Percentiles rank a stretch among this genome's conserved stretches.
Evolutionary conservation across 2,329 filamentous ascomycete genomes (phyloP).

Genomic region (Epichloe scottii): DNA sequence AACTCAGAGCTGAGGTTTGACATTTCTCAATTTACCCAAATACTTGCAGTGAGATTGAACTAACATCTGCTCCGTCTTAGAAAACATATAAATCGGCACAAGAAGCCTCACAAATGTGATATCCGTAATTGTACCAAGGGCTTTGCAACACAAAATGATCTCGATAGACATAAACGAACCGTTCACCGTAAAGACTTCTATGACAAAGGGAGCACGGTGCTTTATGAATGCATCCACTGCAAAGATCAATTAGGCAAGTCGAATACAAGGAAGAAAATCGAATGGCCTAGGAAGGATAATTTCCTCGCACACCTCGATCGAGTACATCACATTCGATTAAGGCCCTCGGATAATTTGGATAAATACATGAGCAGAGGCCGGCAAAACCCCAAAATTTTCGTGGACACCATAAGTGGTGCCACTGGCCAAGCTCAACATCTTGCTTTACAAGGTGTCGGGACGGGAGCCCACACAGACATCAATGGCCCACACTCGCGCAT

Average conservation of each 20-base stretch:
- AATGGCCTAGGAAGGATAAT: conserved; percentile 75
- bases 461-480: background rate
- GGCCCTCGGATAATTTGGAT: conserved; percentile 26
- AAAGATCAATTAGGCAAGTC: conserved; percentile 9
- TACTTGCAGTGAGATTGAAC: background rate
- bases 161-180: conserved; percentile 64
- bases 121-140: conserved; percentile 48
- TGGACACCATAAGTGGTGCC: background rate
- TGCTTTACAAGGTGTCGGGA: conserved; percentile 7
- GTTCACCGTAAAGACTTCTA: conserved; percentile 45
- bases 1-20: conserved; percentile 7
- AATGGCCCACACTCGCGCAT: background rate
- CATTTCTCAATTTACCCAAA: background rate
- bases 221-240: conserved; percentile 9
- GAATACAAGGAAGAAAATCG: conserved; percentile 33
- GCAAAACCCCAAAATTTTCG: conserved; percentile 8
- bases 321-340: conserved; percentile 41
- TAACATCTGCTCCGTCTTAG: conserved; percentile 28
- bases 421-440: background rate
- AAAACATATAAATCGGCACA: conserved; percentile 63
- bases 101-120: conserved; percentile 52
- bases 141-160: conserved; percentile 71
- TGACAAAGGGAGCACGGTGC: conserved; percentile 6
- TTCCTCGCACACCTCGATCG: conserved; percentile 67
- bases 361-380: conserved; percentile 14